phyloP scores from a whole-genome alignment of 495 filamentous ascomycete species.

The Pseudevernia furfuracea region DNA sequence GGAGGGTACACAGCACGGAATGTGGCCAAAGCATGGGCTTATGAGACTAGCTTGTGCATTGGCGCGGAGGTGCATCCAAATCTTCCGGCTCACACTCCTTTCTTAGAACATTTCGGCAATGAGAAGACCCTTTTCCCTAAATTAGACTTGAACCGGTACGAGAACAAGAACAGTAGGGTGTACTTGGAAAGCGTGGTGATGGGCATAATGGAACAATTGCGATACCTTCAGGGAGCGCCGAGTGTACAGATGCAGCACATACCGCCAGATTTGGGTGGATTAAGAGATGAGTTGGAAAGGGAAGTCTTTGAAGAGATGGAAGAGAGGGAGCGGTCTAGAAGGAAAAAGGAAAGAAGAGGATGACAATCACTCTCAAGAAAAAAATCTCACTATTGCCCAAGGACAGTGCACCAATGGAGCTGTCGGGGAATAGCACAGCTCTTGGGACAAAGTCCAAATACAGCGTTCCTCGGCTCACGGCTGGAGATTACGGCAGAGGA shows the following conservation, averaged over 20 bases:
- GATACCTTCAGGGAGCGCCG: slow-evolving; percentile 76
- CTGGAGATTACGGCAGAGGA: not conserved
- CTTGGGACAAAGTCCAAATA: not conserved
- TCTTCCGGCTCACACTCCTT: slow-evolving; percentile 64
- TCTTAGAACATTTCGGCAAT: slow-evolving; percentile 75
- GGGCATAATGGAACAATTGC: slow-evolving; percentile 73
- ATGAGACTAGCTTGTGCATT: slow-evolving; percentile 87
- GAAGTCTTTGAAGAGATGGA: slow-evolving; percentile 65
- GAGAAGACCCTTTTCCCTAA: slow-evolving; percentile 70
- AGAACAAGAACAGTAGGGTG: slow-evolving; percentile 71
- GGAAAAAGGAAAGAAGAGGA: slow-evolving; percentile 35
- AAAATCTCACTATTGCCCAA: not conserved
- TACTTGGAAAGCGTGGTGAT: slow-evolving; percentile 67
- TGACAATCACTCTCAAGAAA: not conserved
- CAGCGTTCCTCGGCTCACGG: not conserved
- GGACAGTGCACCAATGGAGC: not conserved
- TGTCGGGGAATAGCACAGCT: not conserved
- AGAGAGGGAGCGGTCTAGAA: slow-evolving; percentile 49
- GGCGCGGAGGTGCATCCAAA: slow-evolving; percentile 67
- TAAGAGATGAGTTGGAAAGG: slow-evolving; percentile 73
- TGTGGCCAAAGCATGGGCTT: slow-evolving; percentile 90
- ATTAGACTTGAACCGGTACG: slow-evolving; percentile 55
- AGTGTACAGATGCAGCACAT: slow-evolving; percentile 80
- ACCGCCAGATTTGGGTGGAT: slow-evolving; percentile 63
- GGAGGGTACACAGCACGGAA: slow-evolving; percentile 98